These are phyloP conservation scores for Phytophthora sansomeana DNA, from an alignment of 352 stramenopile species.

Conservation along the genomic window DNA sequence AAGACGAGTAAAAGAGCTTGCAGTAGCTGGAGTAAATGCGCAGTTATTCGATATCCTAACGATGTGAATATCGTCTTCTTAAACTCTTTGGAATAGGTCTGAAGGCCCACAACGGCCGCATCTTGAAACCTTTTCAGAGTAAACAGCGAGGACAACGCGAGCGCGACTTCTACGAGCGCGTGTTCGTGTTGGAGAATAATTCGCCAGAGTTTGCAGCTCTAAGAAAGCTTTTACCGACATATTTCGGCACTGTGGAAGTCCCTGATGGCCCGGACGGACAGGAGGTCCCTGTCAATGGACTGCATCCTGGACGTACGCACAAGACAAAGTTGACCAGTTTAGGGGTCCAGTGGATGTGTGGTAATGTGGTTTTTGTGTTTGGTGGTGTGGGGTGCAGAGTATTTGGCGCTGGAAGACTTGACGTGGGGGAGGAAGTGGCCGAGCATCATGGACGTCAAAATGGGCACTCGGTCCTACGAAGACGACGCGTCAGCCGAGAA, in stretches of 20 bases:
- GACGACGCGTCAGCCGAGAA: constrained; percentile 89
- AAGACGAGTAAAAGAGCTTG: constrained; percentile 57
- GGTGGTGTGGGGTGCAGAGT: constrained; percentile 48
- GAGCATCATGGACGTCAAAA: constrained; percentile 98
- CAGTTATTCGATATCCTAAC: not conserved
- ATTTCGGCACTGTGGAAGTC: constrained; percentile 64
- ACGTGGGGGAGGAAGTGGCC: constrained; percentile 84
- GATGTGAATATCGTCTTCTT: not conserved
- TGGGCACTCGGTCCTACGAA: constrained; percentile 96
- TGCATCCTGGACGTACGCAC: constrained; percentile 48
- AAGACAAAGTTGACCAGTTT: not conserved
- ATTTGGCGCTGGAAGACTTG: constrained; percentile 92
- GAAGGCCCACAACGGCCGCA: constrained; percentile 64
- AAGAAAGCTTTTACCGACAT: constrained; percentile 60
- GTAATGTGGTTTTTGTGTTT: constrained; percentile 2
- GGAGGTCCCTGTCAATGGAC: constrained; percentile 8
- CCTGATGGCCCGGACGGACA: constrained; percentile 21
- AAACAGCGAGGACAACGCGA: constrained; percentile 80
- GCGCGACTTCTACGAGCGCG: constrained; percentile 77
- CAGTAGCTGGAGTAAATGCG: not conserved
- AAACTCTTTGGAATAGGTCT: constrained; percentile 49
- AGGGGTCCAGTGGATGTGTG: not conserved
- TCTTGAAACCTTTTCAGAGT: constrained; percentile 90
- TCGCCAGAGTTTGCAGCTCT: constrained; percentile 40
- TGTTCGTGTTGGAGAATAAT: constrained; percentile 46